Base-by-base conservation (phyloP, 2,329 filamentous ascomycete genomes). In the Fusarium sp. region DNA sequence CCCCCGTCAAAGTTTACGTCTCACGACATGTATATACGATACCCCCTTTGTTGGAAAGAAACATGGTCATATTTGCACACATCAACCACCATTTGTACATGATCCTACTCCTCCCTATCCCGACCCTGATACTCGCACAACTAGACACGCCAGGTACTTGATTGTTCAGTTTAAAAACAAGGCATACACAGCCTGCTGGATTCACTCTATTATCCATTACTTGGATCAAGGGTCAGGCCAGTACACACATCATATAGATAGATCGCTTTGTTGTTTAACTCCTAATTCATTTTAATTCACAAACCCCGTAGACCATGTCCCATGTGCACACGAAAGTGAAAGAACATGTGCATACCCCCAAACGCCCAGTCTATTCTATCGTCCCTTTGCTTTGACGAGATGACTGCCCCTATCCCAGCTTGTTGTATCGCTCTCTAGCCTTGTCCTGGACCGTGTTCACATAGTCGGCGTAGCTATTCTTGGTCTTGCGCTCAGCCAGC, bases 391-490 rank as follows among this genome's bases (percentile, higher is more conserved):
- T 57, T 11, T 16, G 27, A 38, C 16, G 63, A 20, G 29, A 4
- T 52, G 9, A 11, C 16, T 20, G 20, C 9, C n/a, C 29, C 64
- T 74, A 79, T 16, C 74, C 74, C 83, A 93, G 83, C 80, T 84
- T 87, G 77, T 90, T 89, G 77, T 90, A 93, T 72, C 92, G 85
- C 80, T 93, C 90, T 76, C 91, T 87, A 2, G 92, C 92, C 80
- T 89, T 89, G 63, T 93, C 91, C 79, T 90, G 90, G 27, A 89
- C 90, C 77, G 89, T 89, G 70, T 88, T 88, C 63, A 93, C 84
- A 78, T 93, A 93, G 62, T 89, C 89, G 1, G 86, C 83, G 74
- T 92, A 92, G 42, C 84, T 87, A 42, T 89, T 88, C 77, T 86
- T 88, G 5, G 91, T 93, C 78, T 89, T 88, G 72, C 88, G 85